Conservation (phyloP, 805 yeast species). For the Wickerhamomyces silvicola region DNA sequence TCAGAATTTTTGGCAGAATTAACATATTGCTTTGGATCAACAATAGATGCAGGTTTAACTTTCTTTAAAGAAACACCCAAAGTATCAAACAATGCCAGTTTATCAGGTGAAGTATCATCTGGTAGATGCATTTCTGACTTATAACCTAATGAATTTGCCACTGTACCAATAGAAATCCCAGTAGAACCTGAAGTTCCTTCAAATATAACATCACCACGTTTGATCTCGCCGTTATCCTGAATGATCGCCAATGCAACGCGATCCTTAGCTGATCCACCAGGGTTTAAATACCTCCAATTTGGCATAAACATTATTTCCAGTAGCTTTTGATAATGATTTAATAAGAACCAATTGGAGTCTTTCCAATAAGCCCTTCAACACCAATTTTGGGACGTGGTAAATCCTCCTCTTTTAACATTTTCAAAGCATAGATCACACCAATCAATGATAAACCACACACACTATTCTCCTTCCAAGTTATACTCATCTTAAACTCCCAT, state of each 20-base stretch:
- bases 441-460: conserved; percentile 17
- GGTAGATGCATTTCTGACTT: conserved; percentile 91
- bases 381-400: conserved; percentile 39
- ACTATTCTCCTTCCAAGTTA: conserved; percentile 20
- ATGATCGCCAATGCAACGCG: conserved; percentile 87
- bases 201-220: conserved; percentile 65
- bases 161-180: conserved; percentile 86
- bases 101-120: conserved; percentile 86
- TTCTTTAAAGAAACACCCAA: conserved; percentile 80
- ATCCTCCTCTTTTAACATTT: conserved; percentile 2
- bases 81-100: conserved; percentile 59
- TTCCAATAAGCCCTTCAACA: conserved; percentile 76
- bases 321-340: conserved; percentile 58
- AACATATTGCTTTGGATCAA: conserved; percentile 88
- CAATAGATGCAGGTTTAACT: conserved; percentile 92
- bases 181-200: conserved; percentile 98
- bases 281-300: conserved; percentile 80
- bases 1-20: conserved; percentile 74
- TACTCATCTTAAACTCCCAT: neutral
- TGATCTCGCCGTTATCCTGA: conserved; percentile 55
- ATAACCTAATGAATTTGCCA: conserved; percentile 87
- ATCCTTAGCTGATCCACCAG: conserved; percentile 95
- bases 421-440: conserved; percentile 8
- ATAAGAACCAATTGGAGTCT: conserved; percentile 81
- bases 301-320: conserved; percentile 82